Evolutionary conservation across 1,284 basidiomycete genomes (phyloP), one percentile per base, ranked within the genome.

Genomic region (Rhizoctonia solani): DNA sequence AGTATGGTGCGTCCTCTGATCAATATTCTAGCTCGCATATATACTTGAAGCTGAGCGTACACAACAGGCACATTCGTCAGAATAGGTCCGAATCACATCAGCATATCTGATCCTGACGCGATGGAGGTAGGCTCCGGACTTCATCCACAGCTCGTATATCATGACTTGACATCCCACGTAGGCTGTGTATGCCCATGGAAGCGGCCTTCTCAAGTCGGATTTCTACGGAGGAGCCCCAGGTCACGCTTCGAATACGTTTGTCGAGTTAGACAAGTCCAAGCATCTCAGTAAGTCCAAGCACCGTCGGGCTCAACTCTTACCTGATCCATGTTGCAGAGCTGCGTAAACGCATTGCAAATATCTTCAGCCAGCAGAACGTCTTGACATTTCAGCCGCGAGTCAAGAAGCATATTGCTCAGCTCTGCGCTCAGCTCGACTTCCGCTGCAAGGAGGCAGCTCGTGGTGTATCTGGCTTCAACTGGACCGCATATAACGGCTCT

Each of bases 31-130:
- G 16, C 16, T 39, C 9, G 19, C 44, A 9, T 46, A 19, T 9
- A 46, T 9, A 9, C 9, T 19, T 46, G 9, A 9, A 11, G 21
- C 5, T 46, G 19, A 11, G 19, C n/a, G 11, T 5, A 9, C 44
- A 46, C 44, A 21, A 21, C 44, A 46, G 44, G 91, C 42, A 84
- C 83, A 1, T 82, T 93, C 61, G 88, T 94, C 16, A 88, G 93
- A 70, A 80, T 95, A 68, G 90, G 90, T 0, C 93, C 93, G 0
- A 93, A 94, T 76, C 91, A 95, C 73, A 79, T 94, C 23, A 93
- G 91, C 4, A 83, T 95, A 65, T 85, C 90, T 16, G 87, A 92
- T 74, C 89, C 92, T 0, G 85, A 85, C 0, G 92, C 91, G 0
- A 82, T 95, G 27, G 83, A 83, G 68, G 75, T 86, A 70, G 81